phyloP scores from a whole-genome alignment of 1,284 basidiomycete genomes.

The Trametes versicolor region DNA sequence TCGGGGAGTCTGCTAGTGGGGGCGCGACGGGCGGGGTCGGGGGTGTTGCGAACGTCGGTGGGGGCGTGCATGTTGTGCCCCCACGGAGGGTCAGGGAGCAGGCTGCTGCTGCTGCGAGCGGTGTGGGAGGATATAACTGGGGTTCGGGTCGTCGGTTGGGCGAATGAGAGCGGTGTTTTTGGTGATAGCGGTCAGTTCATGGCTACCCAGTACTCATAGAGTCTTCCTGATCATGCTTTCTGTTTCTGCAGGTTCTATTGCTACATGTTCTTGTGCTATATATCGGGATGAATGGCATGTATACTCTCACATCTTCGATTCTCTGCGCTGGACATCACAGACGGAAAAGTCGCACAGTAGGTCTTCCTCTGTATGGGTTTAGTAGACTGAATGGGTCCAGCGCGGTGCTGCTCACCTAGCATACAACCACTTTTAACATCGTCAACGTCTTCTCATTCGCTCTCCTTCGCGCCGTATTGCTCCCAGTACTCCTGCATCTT shows the following conservation, averaged over 20 bases:
- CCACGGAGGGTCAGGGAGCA: constrained; percentile 40
- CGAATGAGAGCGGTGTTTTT: constrained; percentile 7
- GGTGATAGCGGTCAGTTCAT: not conserved
- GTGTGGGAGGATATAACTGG: constrained; percentile 49
- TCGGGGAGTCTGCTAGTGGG: constrained; percentile 41
- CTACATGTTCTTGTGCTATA: not conserved
- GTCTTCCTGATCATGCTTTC: no score
- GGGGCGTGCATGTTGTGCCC: constrained; percentile 47
- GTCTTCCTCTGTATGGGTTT: no score
- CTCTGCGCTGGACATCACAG: no score
- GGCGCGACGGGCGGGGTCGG: constrained; percentile 26
- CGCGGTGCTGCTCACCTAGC: not conserved
- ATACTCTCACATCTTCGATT: not conserved
- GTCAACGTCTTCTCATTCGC: constrained; percentile 9
- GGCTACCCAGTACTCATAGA: no score
- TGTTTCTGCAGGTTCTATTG: not conserved
- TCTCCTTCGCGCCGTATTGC: constrained; percentile 75
- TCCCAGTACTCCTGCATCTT: constrained; percentile 87
- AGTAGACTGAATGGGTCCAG: not conserved
- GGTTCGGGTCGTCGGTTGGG: constrained; percentile 55
- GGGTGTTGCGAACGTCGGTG: constrained; percentile 33
- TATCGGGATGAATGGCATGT: not conserved
- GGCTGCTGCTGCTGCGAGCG: constrained; percentile 36
- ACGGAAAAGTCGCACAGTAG: no score
- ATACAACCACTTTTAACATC: not conserved